A percentile compares a stretch with the other conserved stretches of the same genome.
phyloP scores from a whole-genome alignment of 371 early-diverging fungal genomes.

The Choanephora cucurbitarum region DNA sequence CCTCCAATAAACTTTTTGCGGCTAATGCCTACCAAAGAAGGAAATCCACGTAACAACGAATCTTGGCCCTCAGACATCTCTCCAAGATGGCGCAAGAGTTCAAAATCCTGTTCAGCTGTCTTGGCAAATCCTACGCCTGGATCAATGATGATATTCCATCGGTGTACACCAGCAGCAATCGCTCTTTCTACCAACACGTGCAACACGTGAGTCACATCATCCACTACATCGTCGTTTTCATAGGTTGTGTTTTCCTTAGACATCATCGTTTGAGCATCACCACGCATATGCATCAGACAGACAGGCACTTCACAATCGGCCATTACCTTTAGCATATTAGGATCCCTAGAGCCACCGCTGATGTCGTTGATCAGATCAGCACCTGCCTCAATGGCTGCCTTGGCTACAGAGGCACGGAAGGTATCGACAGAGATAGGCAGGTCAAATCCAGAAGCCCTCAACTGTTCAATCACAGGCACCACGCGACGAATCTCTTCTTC shows the following conservation, averaged over 20 bases:
- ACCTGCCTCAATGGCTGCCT: slow-evolving; percentile 77
- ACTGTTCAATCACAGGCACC: slow-evolving; percentile 81
- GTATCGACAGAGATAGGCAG: slow-evolving; percentile 94
- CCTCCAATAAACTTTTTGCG: slow-evolving; percentile 89
- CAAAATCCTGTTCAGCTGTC: slow-evolving; percentile 82
- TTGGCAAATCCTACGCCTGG: slow-evolving; percentile 98
- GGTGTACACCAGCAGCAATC: slow-evolving; percentile 76
- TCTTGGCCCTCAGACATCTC: slow-evolving; percentile 60
- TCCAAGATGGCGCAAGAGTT: slow-evolving; percentile 72
- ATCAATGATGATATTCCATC: slow-evolving; percentile 97
- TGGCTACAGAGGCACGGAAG: slow-evolving; percentile 81
- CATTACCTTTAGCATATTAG: slow-evolving; percentile 77
- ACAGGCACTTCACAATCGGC: slow-evolving; percentile 84
- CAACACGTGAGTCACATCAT: slow-evolving; percentile 71
- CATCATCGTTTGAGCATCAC: slow-evolving; percentile 90
- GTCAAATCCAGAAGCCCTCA: slow-evolving; percentile 66
- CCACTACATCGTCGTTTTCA: slow-evolving; percentile 71
- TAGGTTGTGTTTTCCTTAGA: slow-evolving; percentile 67
- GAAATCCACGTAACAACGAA: slow-evolving; percentile 69
- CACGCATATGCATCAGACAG: slow-evolving; percentile 97
- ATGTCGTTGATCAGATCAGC: slow-evolving; percentile 95
- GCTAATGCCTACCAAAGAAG: slow-evolving; percentile 84
- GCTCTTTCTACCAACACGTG: slow-evolving; percentile 68
- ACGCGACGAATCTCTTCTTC: slow-evolving; percentile 85
- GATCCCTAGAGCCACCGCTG: slow-evolving; percentile 85